A percentile compares a stretch with the other conserved stretches of the same genome.
Conservation (phyloP, 169 alveolate genomes). For the Plasmodium billcollinsi region DNA sequence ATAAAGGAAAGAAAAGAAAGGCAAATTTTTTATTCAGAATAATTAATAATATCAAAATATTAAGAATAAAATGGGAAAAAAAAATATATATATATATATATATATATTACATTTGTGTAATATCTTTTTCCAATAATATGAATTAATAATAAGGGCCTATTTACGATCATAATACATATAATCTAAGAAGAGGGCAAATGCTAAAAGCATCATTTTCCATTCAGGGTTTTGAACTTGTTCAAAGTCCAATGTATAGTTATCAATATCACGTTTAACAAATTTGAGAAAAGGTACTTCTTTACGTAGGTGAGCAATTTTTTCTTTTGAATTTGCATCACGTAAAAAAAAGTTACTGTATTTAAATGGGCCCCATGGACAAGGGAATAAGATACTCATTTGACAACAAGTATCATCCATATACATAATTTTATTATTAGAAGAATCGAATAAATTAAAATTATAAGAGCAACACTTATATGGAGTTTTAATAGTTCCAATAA, state of each 20-base stretch:
- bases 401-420: slow-evolving; percentile 76
- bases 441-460: slow-evolving; percentile 65
- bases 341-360: slow-evolving; percentile 57
- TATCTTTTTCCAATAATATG: too few species aligned
- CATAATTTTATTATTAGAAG: slow-evolving; percentile 55
- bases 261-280: slow-evolving; percentile 58
- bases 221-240: slow-evolving; percentile 62
- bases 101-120: too few species aligned
- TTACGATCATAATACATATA: slow-evolving; percentile 58
- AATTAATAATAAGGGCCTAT: background rate
- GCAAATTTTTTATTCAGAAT: too few species aligned
- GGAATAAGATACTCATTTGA: slow-evolving; percentile 50
- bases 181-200: slow-evolving; percentile 65
- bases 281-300: slow-evolving; percentile 68
- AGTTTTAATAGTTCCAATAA: slow-evolving; percentile 53
- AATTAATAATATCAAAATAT: too few species aligned
- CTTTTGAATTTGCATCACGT: slow-evolving; percentile 68
- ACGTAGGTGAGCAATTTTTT: slow-evolving; percentile 51
- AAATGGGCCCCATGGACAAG: slow-evolving; percentile 61
- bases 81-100: too few species aligned
- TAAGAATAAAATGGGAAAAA: too few species aligned
- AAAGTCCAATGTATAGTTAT: slow-evolving; percentile 49
- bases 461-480: slow-evolving; percentile 69
- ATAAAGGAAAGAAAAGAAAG: too few species aligned
- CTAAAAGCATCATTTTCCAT: slow-evolving; percentile 75